These are phyloP conservation scores for Penicillium antarcticum DNA, from an alignment of 495 filamentous ascomycete genomes.

Conservation along the genomic window DNA sequence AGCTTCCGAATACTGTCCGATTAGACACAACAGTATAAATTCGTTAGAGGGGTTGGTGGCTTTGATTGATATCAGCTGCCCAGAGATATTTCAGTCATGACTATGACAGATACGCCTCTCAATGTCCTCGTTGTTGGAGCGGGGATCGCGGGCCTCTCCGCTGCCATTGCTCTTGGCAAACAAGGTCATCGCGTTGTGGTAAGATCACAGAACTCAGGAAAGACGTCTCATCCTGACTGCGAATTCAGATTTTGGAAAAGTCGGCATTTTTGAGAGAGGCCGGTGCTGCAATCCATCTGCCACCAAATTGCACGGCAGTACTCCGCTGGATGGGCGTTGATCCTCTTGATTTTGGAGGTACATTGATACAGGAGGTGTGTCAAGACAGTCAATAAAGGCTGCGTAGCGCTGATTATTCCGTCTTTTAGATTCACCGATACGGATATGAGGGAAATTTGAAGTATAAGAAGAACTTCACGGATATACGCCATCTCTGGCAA, in stretches of 20 bases:
- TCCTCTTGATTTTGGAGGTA: slow-evolving; percentile 29
- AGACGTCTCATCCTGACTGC: neutral
- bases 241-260: slow-evolving; percentile 45
- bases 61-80: neutral
- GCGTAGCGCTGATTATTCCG: neutral
- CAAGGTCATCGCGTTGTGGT: slow-evolving; percentile 31
- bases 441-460: slow-evolving; percentile 14
- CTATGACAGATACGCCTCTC: slow-evolving; percentile 3
- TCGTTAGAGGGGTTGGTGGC: neutral
- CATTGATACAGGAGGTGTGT: slow-evolving; percentile 21
- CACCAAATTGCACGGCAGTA: slow-evolving; percentile 47
- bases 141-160: slow-evolving; percentile 29
- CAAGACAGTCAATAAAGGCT: neutral
- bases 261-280: slow-evolving; percentile 50
- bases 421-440: slow-evolving; percentile 21
- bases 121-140: slow-evolving; percentile 27
- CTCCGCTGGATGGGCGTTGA: slow-evolving; percentile 48
- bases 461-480: slow-evolving; percentile 15
- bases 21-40: neutral
- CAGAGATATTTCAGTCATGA: neutral
- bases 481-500: slow-evolving; percentile 19
- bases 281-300: slow-evolving; percentile 51
- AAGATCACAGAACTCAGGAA: neutral
- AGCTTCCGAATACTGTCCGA: neutral
- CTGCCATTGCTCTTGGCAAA: slow-evolving; percentile 28